phyloP scores from a whole-genome alignment of 1,139 yeast genomes.

The Saccharomyces hybrid region DNA sequence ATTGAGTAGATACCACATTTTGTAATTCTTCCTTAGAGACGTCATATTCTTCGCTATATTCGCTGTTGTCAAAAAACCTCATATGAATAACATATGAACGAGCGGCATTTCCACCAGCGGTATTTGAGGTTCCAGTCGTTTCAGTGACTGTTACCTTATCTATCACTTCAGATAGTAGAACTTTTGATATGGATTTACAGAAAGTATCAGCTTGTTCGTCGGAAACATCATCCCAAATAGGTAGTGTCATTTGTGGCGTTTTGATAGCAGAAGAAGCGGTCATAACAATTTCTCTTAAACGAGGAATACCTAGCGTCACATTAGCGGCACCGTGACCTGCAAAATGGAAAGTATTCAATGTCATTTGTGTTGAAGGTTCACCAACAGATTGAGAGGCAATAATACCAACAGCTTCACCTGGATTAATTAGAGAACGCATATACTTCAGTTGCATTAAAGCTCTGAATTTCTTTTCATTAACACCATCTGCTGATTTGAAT shows the following conservation, averaged over 20 bases:
- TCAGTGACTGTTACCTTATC: constrained; percentile 82
- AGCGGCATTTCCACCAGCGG: constrained; percentile 36
- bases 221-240: constrained; percentile 66
- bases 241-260: constrained; percentile 97
- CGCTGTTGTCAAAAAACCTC: constrained; percentile 66
- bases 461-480: constrained; percentile 80
- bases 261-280: constrained; percentile 92
- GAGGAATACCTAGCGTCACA: constrained; percentile 98
- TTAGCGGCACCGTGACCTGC: constrained; percentile 99
- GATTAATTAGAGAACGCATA: constrained; percentile 89
- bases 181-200: constrained; percentile 84
- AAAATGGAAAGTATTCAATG: constrained; percentile 97
- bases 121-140: constrained; percentile 60
- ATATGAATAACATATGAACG: constrained; percentile 71
- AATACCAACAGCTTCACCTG: constrained; percentile 98
- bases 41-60: constrained; percentile 84
- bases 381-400: constrained; percentile 98
- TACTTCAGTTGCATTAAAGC: constrained; percentile 97
- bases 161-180: constrained; percentile 79
- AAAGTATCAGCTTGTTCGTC: constrained; percentile 88
- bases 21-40: constrained; percentile 75
- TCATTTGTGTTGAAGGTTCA: constrained; percentile 99
- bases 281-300: constrained; percentile 99
- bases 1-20: constrained; percentile 52
- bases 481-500: constrained; percentile 41